Percentiles rank a stretch among this genome's conserved stretches.
phyloP scores from a whole-genome alignment of 345 rosid genomes.

The Corchorus capsularis region DNA sequence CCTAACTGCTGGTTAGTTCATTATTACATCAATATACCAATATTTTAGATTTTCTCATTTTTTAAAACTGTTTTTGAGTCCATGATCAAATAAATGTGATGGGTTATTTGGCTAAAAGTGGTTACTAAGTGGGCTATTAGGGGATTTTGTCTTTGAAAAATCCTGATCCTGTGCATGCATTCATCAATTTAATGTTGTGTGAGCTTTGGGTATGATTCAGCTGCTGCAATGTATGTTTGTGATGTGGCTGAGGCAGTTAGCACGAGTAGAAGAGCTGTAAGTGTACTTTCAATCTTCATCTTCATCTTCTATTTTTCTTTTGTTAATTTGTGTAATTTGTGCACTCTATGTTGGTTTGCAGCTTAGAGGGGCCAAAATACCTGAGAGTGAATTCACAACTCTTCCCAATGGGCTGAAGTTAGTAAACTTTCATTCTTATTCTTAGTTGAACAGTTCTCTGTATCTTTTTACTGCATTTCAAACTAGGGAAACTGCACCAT shows the following conservation, averaged over 20 bases:
- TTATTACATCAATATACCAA: not conserved
- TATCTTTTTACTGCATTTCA: not conserved
- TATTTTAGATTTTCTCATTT: not conserved
- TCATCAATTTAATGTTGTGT: not conserved
- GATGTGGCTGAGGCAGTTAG: constrained; percentile 81
- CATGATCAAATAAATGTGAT: not conserved
- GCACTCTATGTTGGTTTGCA: constrained; percentile 38
- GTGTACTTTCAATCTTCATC: constrained; percentile 15
- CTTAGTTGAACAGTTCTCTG: not conserved
- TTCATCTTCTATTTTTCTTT: not conserved
- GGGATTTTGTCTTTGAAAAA: not conserved
- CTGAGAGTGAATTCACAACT: constrained; percentile 76
- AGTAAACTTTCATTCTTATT: constrained; percentile 45
- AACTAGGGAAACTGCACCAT: not conserved
- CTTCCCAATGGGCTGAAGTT: constrained; percentile 89
- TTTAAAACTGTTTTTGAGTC: not conserved
- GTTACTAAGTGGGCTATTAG: not conserved
- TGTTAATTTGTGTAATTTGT: constrained; percentile 2
- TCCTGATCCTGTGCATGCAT: not conserved
- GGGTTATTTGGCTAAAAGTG: not conserved
- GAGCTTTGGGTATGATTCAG: constrained; percentile 39
- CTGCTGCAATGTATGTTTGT: constrained; percentile 43
- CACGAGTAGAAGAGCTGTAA: constrained; percentile 95
- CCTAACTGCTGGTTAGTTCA: constrained; percentile 50
- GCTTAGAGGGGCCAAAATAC: constrained; percentile 86